Evolutionary conservation across 805 yeast species (phyloP).

Genomic region (Saccharomycopsis javanensis): DNA sequence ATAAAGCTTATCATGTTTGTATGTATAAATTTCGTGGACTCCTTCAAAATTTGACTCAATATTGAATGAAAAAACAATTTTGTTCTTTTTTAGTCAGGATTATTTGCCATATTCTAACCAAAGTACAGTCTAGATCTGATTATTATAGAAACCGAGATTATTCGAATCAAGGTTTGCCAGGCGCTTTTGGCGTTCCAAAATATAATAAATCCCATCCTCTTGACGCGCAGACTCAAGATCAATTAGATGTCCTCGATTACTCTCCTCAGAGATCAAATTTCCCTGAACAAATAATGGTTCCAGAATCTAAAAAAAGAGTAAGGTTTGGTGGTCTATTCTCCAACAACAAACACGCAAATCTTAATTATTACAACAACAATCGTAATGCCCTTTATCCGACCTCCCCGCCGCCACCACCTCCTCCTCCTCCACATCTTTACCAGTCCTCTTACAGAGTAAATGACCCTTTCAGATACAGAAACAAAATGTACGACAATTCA

Average conservation of each 20-base stretch:
- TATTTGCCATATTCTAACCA: too few relatives aligned
- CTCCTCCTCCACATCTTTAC: too few relatives aligned
- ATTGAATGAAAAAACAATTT: too few relatives aligned
- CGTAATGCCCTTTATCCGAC: not conserved
- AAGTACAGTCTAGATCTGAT: not conserved
- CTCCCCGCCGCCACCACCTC: not conserved
- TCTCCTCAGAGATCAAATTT: not conserved
- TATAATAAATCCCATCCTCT: too few relatives aligned
- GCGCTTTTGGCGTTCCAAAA: not conserved
- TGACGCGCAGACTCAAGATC: not conserved
- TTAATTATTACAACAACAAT: too few relatives aligned
- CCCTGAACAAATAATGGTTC: not conserved
- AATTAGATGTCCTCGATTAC: not conserved
- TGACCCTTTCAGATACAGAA: not conserved
- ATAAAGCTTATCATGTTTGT: too few relatives aligned
- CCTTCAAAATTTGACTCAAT: too few relatives aligned
- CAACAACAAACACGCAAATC: too few relatives aligned
- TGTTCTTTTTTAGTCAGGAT: too few relatives aligned
- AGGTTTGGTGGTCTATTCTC: constrained; percentile 1
- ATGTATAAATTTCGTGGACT: too few relatives aligned
- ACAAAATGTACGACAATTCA: not conserved
- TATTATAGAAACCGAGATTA: not conserved
- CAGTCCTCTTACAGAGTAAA: not conserved
- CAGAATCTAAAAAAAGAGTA: not conserved
- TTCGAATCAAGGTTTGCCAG: not conserved